Conservation (phyloP, 305 asterid genomes). For the Ruellia speciosa region DNA sequence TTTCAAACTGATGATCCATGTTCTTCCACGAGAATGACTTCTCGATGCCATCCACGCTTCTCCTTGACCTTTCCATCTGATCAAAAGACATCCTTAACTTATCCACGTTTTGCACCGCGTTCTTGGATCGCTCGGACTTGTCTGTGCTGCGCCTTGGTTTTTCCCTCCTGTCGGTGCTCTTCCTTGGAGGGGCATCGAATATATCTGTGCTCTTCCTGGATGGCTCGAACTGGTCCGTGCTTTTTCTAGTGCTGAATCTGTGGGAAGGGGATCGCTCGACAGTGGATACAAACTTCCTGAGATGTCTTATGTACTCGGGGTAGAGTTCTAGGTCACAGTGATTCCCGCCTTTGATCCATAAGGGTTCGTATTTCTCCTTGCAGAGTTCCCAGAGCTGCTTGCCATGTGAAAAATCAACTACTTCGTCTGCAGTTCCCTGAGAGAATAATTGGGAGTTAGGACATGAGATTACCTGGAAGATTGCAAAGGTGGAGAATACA, state of each 20-base stretch:
- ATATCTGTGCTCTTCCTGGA: constrained; percentile 68
- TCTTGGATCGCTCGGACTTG: constrained; percentile 51
- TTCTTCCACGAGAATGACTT: constrained; percentile 52
- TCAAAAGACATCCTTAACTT: constrained; percentile 60
- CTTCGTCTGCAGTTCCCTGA: constrained; percentile 96
- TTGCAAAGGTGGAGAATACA: too few species aligned
- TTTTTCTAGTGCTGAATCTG: constrained; percentile 64
- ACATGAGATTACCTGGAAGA: too few species aligned
- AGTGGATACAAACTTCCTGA: constrained; percentile 72
- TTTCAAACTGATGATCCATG: constrained; percentile 62
- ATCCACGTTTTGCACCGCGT: constrained; percentile 41
- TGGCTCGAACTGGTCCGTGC: constrained; percentile 68
- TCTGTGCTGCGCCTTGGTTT: constrained; percentile 74
- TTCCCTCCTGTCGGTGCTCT: constrained; percentile 82
- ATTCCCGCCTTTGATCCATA: constrained; percentile 91
- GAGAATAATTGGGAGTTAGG: neutral
- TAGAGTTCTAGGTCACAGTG: constrained; percentile 84
- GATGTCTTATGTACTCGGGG: constrained; percentile 80
- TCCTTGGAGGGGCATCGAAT: constrained; percentile 64
- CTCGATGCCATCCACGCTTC: constrained; percentile 76
- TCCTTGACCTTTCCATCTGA: constrained; percentile 75
- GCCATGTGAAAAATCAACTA: constrained; percentile 84
- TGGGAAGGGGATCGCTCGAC: constrained; percentile 72
- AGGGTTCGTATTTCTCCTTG: constrained; percentile 77
- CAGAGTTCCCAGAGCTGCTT: constrained; percentile 92